A percentile compares a stretch with the other conserved stretches of the same genome.
Evolutionary conservation across 2,329 filamentous ascomycete species (phyloP).

Genomic region (Aureobasidium sp.): DNA sequence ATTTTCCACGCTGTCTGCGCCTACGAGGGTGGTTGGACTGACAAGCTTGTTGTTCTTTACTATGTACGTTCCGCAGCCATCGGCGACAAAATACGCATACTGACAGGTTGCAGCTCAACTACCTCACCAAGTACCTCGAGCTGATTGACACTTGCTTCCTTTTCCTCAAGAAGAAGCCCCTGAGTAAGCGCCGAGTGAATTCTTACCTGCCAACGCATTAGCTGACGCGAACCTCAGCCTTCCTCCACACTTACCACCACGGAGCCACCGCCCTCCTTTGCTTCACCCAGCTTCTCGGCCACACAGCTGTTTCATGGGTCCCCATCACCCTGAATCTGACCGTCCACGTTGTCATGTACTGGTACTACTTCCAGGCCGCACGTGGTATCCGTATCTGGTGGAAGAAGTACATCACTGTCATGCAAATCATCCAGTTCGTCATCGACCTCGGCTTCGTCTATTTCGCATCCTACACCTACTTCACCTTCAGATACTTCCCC

Average conservation of each 20-base stretch:
- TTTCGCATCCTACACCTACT: slow-evolving; percentile 99
- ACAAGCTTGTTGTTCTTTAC: slow-evolving; percentile 87
- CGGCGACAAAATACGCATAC: not conserved
- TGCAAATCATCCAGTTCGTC: slow-evolving; percentile 95
- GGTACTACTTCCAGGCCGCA: slow-evolving; percentile 99
- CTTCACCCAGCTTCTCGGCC: slow-evolving; percentile 93
- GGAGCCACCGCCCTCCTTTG: slow-evolving; percentile 93
- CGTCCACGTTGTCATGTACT: slow-evolving; percentile 99
- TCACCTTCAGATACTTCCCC: slow-evolving; percentile 81
- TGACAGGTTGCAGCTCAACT: slow-evolving; percentile 66
- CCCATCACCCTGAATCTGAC: slow-evolving; percentile 85
- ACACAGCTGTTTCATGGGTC: slow-evolving; percentile 92
- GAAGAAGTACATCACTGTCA: slow-evolving; percentile 99
- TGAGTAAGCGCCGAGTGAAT: slow-evolving; percentile 52
- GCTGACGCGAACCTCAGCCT: slow-evolving; percentile 43
- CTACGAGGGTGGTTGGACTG: slow-evolving; percentile 79
- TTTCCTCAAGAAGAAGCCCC: slow-evolving; percentile 98
- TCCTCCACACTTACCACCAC: slow-evolving; percentile 99
- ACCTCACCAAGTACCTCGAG: slow-evolving; percentile 96
- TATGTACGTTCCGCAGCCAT: slow-evolving; percentile 64
- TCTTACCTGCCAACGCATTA: not conserved
- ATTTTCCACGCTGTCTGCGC: slow-evolving; percentile 87
- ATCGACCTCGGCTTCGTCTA: slow-evolving; percentile 97
- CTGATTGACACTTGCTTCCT: slow-evolving; percentile 93
- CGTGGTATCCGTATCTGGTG: slow-evolving; percentile 95